Evolutionary conservation across 2,329 filamentous ascomycete species (phyloP).

Genomic region (Trichoderma sp.): DNA sequence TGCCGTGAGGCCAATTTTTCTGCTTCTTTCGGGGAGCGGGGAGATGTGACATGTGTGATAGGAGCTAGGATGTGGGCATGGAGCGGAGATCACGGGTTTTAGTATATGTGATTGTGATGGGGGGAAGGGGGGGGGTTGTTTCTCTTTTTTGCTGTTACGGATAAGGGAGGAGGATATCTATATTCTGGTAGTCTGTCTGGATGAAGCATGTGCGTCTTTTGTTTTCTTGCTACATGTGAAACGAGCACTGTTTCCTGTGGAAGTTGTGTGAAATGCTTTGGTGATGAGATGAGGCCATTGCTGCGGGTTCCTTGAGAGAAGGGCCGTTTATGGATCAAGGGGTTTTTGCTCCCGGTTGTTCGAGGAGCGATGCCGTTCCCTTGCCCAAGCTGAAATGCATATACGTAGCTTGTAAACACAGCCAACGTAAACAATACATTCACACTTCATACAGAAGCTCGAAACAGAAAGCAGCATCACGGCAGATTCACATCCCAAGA

Average conservation of each 20-base stretch:
- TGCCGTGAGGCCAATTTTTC: neutral
- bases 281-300: neutral
- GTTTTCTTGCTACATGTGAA: neutral
- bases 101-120: slow-evolving; percentile 3
- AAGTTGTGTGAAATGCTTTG: neutral
- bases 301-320: neutral
- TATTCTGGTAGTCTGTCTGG: neutral
- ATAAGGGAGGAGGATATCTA: neutral
- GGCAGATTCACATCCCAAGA: neutral
- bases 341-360: neutral
- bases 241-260: neutral
- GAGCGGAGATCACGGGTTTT: slow-evolving; percentile 16
- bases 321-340: neutral
- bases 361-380: neutral
- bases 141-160: neutral
- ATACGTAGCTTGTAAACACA: neutral
- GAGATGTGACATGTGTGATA: slow-evolving; percentile 13
- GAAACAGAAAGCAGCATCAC: neutral
- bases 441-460: neutral
- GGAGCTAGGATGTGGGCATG: slow-evolving; percentile 12
- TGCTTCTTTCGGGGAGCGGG: neutral
- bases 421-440: neutral
- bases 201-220: neutral
- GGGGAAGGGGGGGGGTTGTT: neutral
- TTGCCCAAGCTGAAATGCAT: neutral